These are phyloP conservation scores for Metarhizium humberi DNA, from an alignment of 2,329 filamentous ascomycete genomes.

Conservation along the genomic window DNA sequence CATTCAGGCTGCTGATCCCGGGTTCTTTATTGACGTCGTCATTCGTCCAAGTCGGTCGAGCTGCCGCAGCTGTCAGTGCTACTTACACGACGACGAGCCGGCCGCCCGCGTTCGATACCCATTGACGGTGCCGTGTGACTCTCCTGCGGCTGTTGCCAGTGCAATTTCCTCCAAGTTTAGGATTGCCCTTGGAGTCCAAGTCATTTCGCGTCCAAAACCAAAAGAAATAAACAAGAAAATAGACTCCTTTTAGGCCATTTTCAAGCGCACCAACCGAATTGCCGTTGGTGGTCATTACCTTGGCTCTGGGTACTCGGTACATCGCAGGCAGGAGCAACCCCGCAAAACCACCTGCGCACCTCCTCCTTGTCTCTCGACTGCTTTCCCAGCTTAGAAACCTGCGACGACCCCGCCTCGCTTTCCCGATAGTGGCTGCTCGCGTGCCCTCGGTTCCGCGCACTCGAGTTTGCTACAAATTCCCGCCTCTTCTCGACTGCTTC, in stretches of 20 bases:
- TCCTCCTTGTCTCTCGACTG: background rate
- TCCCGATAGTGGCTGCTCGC: constrained; percentile 3
- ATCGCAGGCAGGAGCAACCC: background rate
- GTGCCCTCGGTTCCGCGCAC: background rate
- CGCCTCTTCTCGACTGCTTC: background rate
- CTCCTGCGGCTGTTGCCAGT: background rate
- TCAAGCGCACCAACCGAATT: background rate
- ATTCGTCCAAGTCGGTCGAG: background rate
- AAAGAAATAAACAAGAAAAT: background rate
- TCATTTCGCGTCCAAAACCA: background rate
- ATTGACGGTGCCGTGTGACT: background rate
- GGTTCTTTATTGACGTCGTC: background rate
- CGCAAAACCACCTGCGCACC: constrained; percentile 1
- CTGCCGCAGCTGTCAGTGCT: background rate
- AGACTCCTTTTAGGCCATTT: background rate
- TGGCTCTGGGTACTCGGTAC: background rate
- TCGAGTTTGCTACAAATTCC: background rate
- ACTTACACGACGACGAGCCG: background rate
- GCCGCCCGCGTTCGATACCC: background rate
- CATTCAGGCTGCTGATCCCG: background rate
- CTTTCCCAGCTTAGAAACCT: background rate
- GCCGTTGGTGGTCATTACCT: background rate
- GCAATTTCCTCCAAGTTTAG: background rate
- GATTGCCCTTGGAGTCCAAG: background rate
- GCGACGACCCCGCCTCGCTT: constrained; percentile 2